Conservation (phyloP, 805 yeast genomes). For the Starmerella etchellsii region DNA sequence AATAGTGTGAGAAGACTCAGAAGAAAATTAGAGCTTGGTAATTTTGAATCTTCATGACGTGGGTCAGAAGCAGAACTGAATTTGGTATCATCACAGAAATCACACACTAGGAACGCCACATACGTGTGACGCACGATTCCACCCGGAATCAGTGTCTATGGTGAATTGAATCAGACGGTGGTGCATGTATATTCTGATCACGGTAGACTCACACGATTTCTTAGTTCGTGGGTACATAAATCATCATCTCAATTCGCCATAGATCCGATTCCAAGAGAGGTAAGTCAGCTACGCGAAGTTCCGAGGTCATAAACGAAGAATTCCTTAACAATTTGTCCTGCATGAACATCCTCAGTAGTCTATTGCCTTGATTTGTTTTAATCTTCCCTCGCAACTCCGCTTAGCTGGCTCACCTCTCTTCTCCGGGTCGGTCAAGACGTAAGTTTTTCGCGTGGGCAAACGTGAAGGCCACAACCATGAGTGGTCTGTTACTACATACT, state of each 20-base stretch:
- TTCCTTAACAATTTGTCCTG: conserved; percentile 25
- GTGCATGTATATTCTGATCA: conserved; percentile 24
- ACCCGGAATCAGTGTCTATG: conserved; percentile 7
- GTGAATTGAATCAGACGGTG: conserved; percentile 22
- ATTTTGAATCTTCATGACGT: conserved; percentile 20
- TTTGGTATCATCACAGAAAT: conserved; percentile 20
- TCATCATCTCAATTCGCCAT: conserved; percentile 11
- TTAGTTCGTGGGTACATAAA: conserved; percentile 17
- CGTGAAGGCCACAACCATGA: too few species aligned
- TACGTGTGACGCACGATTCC: conserved; percentile 6
- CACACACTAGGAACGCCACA: background rate
- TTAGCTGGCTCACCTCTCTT: conserved; percentile 1
- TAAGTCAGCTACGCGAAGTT: conserved; percentile 8
- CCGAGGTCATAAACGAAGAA: conserved; percentile 24
- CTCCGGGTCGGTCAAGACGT: too few species aligned
- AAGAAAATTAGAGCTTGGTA: conserved; percentile 24
- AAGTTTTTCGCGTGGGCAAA: too few species aligned
- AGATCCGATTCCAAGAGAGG: background rate
- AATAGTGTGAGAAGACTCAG: too few species aligned
- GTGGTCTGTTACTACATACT: too few species aligned
- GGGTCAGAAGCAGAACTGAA: conserved; percentile 27
- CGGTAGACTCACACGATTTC: conserved; percentile 16
- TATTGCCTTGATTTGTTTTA: conserved; percentile 18
- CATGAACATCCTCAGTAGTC: conserved; percentile 25
- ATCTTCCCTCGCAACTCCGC: conserved; percentile 19